These are phyloP conservation scores for Ceratocystis huliohia DNA, from an alignment of 2,329 filamentous ascomycete genomes.

Conservation along the genomic window DNA sequence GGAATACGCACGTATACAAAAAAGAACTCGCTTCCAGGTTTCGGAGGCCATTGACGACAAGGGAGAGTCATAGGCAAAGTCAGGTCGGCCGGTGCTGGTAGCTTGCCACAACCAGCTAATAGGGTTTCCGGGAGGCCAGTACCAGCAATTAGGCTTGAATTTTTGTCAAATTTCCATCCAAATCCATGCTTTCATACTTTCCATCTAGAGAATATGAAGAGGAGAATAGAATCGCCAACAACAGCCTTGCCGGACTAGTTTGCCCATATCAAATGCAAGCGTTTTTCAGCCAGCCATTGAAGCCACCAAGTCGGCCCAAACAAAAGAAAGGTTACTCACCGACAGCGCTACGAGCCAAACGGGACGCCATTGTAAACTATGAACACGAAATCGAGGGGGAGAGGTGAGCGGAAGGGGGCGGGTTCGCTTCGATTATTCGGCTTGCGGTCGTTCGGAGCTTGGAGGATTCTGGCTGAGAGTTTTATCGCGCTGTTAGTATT, in stretches of 20 bases:
- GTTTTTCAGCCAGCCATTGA: not conserved
- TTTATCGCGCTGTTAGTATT: conserved; percentile 34
- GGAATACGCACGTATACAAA: not conserved
- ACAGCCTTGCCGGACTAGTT: not conserved
- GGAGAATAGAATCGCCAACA: not conserved
- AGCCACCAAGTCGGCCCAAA: not conserved
- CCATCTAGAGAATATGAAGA: not conserved
- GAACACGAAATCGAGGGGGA: conserved; percentile 31
- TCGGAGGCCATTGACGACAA: not conserved
- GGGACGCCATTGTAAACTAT: conserved; percentile 77
- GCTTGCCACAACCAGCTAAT: not conserved
- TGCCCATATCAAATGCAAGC: not conserved
- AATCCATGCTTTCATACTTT: not conserved
- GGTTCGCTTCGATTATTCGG: conserved; percentile 33
- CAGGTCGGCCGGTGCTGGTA: too few relatives aligned
- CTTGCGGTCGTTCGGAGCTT: conserved; percentile 30
- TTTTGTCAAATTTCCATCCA: not conserved
- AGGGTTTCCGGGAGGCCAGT: not conserved
- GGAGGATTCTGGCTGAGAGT: conserved; percentile 34
- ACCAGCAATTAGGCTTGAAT: too few relatives aligned
- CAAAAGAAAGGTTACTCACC: conserved; percentile 50
- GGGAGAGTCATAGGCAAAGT: too few relatives aligned
- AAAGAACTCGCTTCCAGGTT: not conserved
- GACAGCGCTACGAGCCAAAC: conserved; percentile 87
- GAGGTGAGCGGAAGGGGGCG: conserved; percentile 5